phyloP scores from a whole-genome alignment of 306 rosid species.

The Sechiopsis laciniata region DNA sequence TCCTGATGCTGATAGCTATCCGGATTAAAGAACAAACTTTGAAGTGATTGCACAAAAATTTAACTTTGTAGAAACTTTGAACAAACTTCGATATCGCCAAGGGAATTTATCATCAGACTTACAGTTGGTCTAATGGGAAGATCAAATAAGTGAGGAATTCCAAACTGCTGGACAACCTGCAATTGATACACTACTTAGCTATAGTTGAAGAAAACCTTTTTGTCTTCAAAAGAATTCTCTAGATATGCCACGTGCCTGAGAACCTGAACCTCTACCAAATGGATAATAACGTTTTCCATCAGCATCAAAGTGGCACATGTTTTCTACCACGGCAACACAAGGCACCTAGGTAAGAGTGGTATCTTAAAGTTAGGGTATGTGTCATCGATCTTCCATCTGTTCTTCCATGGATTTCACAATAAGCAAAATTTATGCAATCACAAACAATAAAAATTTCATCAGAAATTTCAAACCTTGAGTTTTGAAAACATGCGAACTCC shows the following conservation, averaged over 20 bases:
- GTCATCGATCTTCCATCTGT: background rate
- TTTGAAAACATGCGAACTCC: constrained; percentile 99
- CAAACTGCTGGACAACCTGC: constrained; percentile 96
- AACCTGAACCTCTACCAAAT: constrained; percentile 92
- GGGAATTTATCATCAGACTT: constrained; percentile 30
- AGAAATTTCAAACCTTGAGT: constrained; percentile 60
- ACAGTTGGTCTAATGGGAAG: constrained; percentile 93
- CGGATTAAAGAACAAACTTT: constrained; percentile 17
- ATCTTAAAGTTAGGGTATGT: constrained; percentile 14
- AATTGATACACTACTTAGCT: background rate
- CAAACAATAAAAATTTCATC: background rate
- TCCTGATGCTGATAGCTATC: constrained; percentile 91
- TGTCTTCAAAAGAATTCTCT: background rate
- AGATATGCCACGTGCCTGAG: constrained; percentile 53
- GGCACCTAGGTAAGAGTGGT: constrained; percentile 60
- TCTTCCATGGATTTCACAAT: constrained; percentile 4
- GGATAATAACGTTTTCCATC: constrained; percentile 93
- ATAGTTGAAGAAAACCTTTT: background rate
- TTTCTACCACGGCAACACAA: constrained; percentile 94
- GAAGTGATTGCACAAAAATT: background rate
- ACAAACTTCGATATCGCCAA: background rate
- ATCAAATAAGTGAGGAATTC: constrained; percentile 93
- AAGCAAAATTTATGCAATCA: constrained; percentile 5
- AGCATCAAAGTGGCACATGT: constrained; percentile 96
- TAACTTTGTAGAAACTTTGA: no score